Base-by-base conservation (phyloP, 2,329 filamentous ascomycete species). In the Penicillium polonicum region DNA sequence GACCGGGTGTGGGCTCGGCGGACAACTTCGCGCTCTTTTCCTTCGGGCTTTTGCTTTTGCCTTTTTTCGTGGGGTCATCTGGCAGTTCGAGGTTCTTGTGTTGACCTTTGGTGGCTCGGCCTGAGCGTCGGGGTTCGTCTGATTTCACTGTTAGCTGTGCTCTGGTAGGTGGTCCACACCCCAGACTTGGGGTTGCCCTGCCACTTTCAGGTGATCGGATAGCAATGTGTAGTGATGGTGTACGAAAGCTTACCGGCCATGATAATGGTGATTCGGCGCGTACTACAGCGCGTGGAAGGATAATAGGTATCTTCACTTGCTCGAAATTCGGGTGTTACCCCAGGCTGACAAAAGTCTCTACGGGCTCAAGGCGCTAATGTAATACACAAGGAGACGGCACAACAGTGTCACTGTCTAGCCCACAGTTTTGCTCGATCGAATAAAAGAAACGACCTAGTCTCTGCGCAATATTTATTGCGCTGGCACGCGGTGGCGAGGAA, bases 101-200 rank as follows among this genome's bases (percentile, higher is more conserved):
- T 70, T 97, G 92, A 72, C 94, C 94, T 74, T 99, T 99, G 63
- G 94, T 99, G 69, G 93, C 92, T 70, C 94, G 89, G 64, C 94
- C 92, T 43, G 94, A 99, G 72, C 94, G 90, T 74, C 94, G 89
- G 58, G 92, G 90, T 83, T 97, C 93, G 65, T 88, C 86, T 88
- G 74, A 64, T 50, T n/a, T 60, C 36, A 39, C 41, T 15, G 68
- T 77, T 71, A 76, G 72, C 66, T 63, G 55, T 62, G 49, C 59
- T 53, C 35, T 52, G 55, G 52, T 31, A 52, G 42, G 42, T 48
- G 44, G 42, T 43, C 45, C 17, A 21, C 43, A 29, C 25, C 44
- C 44, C 23, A 46, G 49, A 42, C 21, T 19, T n/a, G 45, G 23
- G 43, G 29, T 45, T 42, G 42, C 51, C 51, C 31, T 44, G n/a